Conservation (phyloP, 2,329 filamentous ascomycete genomes). For the Colletotrichum zoysiae region DNA sequence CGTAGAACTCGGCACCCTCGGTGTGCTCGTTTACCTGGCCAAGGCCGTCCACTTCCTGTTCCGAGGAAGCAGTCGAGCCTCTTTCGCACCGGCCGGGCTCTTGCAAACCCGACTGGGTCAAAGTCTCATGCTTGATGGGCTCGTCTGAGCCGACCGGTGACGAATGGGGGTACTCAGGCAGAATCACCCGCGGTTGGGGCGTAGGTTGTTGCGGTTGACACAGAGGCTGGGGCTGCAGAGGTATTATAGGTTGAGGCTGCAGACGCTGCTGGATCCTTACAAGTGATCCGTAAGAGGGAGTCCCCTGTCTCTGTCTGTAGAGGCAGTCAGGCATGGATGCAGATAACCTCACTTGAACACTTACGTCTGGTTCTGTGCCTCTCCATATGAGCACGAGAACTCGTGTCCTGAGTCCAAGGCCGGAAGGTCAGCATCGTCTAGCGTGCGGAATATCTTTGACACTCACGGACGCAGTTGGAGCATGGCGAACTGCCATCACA, state of each 20-base stretch:
- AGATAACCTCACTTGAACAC: neutral
- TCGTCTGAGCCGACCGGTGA: constrained; percentile 35
- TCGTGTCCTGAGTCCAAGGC: constrained; percentile 15
- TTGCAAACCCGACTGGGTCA: neutral
- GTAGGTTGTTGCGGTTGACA: neutral
- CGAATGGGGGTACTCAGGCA: constrained; percentile 25
- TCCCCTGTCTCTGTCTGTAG: constrained; percentile 1
- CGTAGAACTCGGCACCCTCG: constrained; percentile 41
- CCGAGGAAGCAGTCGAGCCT: constrained; percentile 24
- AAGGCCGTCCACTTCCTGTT: constrained; percentile 39
- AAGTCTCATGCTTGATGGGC: constrained; percentile 26
- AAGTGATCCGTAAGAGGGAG: constrained; percentile 2
- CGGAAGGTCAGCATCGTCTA: neutral
- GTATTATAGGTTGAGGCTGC: neutral
- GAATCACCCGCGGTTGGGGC: neutral
- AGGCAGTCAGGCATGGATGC: neutral
- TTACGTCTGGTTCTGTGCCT: constrained; percentile 20
- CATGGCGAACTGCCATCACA: constrained; percentile 39
- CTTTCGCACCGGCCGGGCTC: constrained; percentile 12
- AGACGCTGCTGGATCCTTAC: constrained; percentile 26
- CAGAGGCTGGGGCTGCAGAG: neutral
- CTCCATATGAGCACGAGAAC: constrained; percentile 37
- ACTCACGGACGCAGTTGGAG: constrained; percentile 40
- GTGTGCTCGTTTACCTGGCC: constrained; percentile 40
- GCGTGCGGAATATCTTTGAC: too few species aligned